Evolutionary conservation across 2,329 filamentous ascomycete species (phyloP).

Genomic region (Fusarium cyanostomum): DNA sequence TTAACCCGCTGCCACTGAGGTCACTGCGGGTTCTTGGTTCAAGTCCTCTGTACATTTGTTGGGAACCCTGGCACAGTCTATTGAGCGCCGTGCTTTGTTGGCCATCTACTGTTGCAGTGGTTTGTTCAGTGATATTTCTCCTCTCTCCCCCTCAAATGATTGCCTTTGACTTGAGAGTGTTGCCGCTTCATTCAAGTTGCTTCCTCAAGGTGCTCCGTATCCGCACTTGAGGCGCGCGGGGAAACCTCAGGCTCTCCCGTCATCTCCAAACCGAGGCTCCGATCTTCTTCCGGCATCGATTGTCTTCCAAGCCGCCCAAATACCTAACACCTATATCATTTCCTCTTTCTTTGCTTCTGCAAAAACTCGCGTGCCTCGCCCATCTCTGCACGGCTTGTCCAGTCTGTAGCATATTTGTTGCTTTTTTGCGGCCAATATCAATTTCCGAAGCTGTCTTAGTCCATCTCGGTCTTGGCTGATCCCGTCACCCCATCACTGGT

Average conservation of each 20-base stretch:
- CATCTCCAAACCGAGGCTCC: conserved; percentile 18
- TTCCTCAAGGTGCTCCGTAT: background rate
- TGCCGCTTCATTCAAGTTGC: background rate
- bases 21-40: conserved; percentile 13
- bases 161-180: background rate
- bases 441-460: conserved; percentile 4
- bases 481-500: conserved; percentile 25
- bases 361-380: background rate
- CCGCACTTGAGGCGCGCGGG: conserved; percentile 18
- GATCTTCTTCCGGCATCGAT: conserved; percentile 39
- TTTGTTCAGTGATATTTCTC: background rate
- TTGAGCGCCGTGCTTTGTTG: conserved; percentile 1
- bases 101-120: background rate
- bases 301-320: conserved; percentile 27
- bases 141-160: conserved; percentile 14
- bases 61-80: background rate
- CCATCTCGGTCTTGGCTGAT: conserved; percentile 10
- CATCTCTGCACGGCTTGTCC: background rate
- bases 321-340: background rate
- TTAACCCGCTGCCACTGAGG: conserved; percentile 34
- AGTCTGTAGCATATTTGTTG: background rate
- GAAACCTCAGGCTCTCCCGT: conserved; percentile 13
- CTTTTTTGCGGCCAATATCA: background rate
- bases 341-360: background rate
- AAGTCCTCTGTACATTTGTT: conserved; percentile 5